Evolutionary conservation across 352 stramenopile genomes (phyloP).

Genomic region (Pythium phragmitis): DNA sequence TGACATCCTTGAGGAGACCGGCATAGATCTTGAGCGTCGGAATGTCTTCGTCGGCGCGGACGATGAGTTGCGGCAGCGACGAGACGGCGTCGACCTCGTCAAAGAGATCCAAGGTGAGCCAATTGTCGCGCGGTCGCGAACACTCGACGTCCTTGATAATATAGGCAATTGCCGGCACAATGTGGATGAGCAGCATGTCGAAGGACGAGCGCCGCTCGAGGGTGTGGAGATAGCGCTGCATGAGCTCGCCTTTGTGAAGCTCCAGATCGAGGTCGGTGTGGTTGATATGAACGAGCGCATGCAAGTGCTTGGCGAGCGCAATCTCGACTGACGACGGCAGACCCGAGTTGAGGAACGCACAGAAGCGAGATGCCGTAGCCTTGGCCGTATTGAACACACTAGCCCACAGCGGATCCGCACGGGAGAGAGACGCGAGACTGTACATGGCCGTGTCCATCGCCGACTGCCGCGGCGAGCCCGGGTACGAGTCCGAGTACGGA

Average conservation of each 20-base stretch:
- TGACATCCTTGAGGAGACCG: slow-evolving; percentile 73
- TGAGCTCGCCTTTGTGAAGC: slow-evolving; percentile 56
- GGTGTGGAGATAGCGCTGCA: slow-evolving; percentile 67
- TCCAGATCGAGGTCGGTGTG: slow-evolving; percentile 60
- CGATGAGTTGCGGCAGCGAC: slow-evolving; percentile 57
- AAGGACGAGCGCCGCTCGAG: slow-evolving; percentile 67
- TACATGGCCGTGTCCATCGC: slow-evolving; percentile 76
- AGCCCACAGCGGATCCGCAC: slow-evolving; percentile 56
- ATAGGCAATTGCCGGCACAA: slow-evolving; percentile 77
- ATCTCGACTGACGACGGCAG: slow-evolving; percentile 79
- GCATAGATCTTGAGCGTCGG: slow-evolving; percentile 70
- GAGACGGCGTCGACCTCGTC: slow-evolving; percentile 45
- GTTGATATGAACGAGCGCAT: slow-evolving; percentile 73
- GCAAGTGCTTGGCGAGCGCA: slow-evolving; percentile 77
- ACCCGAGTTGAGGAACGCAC: slow-evolving; percentile 58
- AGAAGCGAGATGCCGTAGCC: slow-evolving; percentile 45
- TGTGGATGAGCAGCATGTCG: slow-evolving; percentile 87
- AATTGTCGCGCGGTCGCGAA: slow-evolving; percentile 61
- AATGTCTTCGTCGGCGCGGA: slow-evolving; percentile 64
- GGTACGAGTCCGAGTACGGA: slow-evolving; percentile 51
- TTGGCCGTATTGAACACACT: slow-evolving; percentile 48
- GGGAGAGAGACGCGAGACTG: slow-evolving; percentile 63
- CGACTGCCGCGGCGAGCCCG: slow-evolving; percentile 54
- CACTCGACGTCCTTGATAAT: slow-evolving; percentile 73
- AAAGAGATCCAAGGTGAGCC: slow-evolving; percentile 75